Conservation (phyloP, 306 rosid genomes). For the Dryas drummondii region DNA sequence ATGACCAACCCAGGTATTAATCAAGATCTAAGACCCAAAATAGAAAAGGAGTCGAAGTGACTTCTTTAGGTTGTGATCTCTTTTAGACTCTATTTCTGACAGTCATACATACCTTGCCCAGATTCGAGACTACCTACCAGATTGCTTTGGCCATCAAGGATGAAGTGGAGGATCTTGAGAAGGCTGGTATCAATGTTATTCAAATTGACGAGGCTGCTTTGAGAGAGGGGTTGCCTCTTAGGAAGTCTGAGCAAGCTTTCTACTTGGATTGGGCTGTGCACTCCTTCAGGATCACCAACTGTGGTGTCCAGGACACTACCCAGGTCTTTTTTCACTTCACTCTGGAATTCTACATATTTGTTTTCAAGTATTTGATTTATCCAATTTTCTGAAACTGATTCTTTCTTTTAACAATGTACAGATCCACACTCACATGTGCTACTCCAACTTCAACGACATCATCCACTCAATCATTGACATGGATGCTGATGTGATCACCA, state of each 20-base stretch:
- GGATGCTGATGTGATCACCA: slow-evolving; percentile 95
- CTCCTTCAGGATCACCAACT: slow-evolving; percentile 83
- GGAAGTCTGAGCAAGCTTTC: slow-evolving; percentile 85
- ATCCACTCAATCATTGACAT: slow-evolving; percentile 86
- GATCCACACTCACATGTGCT: slow-evolving; percentile 99
- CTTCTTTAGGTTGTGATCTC: no score
- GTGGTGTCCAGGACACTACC: slow-evolving; percentile 71
- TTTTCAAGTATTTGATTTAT: background rate
- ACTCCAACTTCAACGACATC: slow-evolving; percentile 92
- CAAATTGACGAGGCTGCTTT: slow-evolving; percentile 95
- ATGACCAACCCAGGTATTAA: slow-evolving; percentile 69
- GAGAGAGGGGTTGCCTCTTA: slow-evolving; percentile 81
- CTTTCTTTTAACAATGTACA: slow-evolving; percentile 28
- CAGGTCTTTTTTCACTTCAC: slow-evolving; percentile 47
- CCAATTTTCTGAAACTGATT: background rate
- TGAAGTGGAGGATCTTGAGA: slow-evolving; percentile 92
- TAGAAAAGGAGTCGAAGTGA: no score
- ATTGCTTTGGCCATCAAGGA: slow-evolving; percentile 92
- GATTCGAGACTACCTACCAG: slow-evolving; percentile 81
- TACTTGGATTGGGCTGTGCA: slow-evolving; percentile 98
- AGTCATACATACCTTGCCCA: slow-evolving; percentile 34
- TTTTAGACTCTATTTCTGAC: no score
- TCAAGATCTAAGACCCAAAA: no score
- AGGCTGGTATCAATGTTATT: slow-evolving; percentile 70
- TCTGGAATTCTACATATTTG: background rate